Conservation (phyloP, 225 moss, liverwort and hornwort genomes). For the Marchantia paleacea region DNA sequence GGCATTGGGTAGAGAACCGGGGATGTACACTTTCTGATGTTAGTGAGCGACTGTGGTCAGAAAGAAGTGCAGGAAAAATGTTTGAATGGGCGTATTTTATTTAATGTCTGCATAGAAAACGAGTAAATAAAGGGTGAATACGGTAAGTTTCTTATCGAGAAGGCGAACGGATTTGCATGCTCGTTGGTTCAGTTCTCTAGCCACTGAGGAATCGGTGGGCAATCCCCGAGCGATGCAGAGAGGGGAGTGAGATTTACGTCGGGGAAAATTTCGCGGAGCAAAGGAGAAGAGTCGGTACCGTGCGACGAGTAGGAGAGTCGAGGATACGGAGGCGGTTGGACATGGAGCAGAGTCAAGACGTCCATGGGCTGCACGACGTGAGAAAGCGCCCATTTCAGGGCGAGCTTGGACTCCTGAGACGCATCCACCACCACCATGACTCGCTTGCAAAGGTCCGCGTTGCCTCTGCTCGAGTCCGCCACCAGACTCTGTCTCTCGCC, state of each 20-base stretch:
- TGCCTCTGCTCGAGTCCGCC: conserved; percentile 12
- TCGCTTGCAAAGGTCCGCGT: conserved; percentile 17
- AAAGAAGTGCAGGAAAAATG: neutral
- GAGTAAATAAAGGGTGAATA: neutral
- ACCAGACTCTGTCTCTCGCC: conserved; percentile 24
- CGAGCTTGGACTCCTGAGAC: conserved; percentile 40
- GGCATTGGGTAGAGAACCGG: no score
- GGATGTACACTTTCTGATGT: neutral
- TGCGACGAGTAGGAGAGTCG: conserved; percentile 26
- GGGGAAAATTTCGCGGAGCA: neutral
- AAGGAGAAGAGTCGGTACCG: conserved; percentile 13
- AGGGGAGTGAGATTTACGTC: neutral
- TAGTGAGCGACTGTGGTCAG: neutral
- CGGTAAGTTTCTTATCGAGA: neutral
- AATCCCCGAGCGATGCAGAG: neutral
- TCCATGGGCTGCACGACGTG: conserved; percentile 45
- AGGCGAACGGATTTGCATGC: neutral
- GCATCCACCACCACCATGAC: conserved; percentile 45
- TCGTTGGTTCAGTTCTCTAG: neutral
- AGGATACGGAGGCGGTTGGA: conserved; percentile 29
- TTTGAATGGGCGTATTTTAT: neutral
- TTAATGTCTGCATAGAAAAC: neutral
- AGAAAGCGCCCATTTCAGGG: conserved; percentile 43
- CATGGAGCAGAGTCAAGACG: conserved; percentile 40
- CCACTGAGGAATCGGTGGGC: neutral